Evolutionary conservation across 164 flowering plant genomes (phyloP).

Genomic region (Berberis vulgaris): DNA sequence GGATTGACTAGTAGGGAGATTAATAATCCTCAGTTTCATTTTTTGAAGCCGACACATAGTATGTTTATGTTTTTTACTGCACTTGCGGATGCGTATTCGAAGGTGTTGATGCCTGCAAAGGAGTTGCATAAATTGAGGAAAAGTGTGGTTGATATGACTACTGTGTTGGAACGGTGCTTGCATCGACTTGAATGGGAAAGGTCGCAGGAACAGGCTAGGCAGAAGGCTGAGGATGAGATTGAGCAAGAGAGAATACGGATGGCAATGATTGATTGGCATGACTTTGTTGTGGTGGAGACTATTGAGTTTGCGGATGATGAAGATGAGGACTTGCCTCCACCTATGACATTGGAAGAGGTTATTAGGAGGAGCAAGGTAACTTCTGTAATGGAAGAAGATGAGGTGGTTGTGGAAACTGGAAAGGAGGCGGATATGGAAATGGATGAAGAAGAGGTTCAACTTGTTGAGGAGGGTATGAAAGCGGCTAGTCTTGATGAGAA

Average conservation of each 20-base stretch:
- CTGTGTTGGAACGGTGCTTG: constrained; percentile 85
- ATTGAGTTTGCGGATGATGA: constrained; percentile 98
- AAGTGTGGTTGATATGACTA: constrained; percentile 74
- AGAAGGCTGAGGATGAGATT: constrained; percentile 92
- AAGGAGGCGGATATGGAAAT: constrained; percentile 96
- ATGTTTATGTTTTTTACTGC: constrained; percentile 94
- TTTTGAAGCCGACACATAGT: constrained; percentile 93
- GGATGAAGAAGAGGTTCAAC: constrained; percentile 97
- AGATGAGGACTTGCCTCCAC: constrained; percentile 92
- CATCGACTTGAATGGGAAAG: constrained; percentile 94
- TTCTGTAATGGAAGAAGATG: constrained; percentile 43
- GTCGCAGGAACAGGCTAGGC: constrained; percentile 97
- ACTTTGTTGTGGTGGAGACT: constrained; percentile 90
- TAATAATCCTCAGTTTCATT: constrained; percentile 88
- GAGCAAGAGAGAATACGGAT: constrained; percentile 90
- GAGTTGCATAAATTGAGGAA: constrained; percentile 74
- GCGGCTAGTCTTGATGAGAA: constrained; percentile 73
- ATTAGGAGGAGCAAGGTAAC: constrained; percentile 89
- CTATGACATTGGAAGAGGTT: constrained; percentile 96
- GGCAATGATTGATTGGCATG: constrained; percentile 99
- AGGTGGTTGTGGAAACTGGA: constrained; percentile 64
- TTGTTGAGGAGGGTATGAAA: constrained; percentile 92
- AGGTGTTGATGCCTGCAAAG: constrained; percentile 91
- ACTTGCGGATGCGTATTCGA: constrained; percentile 92
- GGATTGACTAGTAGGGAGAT: constrained; percentile 88